Evolutionary conservation across 768 basidiomycete species (phyloP), one percentile per base, ranked within the genome.

Genomic region (Leccinum barrowsii): DNA sequence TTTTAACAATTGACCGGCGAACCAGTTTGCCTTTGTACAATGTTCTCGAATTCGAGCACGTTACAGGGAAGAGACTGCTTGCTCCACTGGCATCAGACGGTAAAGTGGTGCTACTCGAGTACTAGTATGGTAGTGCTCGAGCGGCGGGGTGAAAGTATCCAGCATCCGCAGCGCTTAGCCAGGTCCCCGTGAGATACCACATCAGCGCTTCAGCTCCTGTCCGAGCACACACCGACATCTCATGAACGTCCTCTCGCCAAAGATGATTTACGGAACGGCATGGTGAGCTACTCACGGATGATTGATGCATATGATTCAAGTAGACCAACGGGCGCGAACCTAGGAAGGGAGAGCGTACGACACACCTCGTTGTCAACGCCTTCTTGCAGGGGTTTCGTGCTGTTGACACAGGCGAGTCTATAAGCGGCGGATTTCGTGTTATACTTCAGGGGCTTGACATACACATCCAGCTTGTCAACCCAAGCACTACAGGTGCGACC

Each of bases 261-360:
- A 73, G 57, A 79, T 84, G 40, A 81, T 85, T 54, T 86, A 86
- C 52, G 85, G 85, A 35, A 85, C 84, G 48, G 84, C 84, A 58
- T 86, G 84, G 84, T 83, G 61, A 69, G 71, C 47, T 65, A 55
- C 40, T 28, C 51, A 8, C 7, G 19, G 12, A 13, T 26, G 15
- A 30, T 54, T 17, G 10, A 11, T 42, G n/a, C 10, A 10, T 42
- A 44, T 44, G 11, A 44, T 44, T 44, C 42, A 44, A n/a, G 3
- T n/a, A 42, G 40, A 26, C n/a, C 19, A 21, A 22, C 47, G 19
- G 21, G 46, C 42, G 51, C 21, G 54, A 55, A 51, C 47, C 21
- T 63, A 92, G 90, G 91, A 94, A 94, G 76, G 85, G 85, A 65
- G 86, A 88, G 55, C 71, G 78, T 22, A 94, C 92, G 1, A 74